phyloP scores from a whole-genome alignment of 345 rosid genomes.

The Eucalyptus globulus region DNA sequence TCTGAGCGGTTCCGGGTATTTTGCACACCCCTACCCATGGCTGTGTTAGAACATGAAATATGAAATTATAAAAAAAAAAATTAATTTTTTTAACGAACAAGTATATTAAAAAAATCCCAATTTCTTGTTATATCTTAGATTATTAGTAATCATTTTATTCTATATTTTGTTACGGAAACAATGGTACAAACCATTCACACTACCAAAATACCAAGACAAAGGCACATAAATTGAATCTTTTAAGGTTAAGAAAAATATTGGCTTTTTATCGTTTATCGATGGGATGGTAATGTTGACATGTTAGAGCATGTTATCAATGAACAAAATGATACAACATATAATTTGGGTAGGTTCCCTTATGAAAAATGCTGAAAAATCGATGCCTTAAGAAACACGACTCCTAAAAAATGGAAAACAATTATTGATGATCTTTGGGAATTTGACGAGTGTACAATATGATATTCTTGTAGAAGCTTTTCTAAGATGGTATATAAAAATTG shows the following conservation, averaged over 20 bases:
- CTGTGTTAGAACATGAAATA: no score
- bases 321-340: no score
- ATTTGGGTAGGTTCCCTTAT: neutral
- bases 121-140: no score
- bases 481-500: neutral
- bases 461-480: neutral
- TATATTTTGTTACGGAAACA: fast-evolving
- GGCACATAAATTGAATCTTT: neutral
- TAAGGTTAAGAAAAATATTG: neutral
- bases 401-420: neutral
- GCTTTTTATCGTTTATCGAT: no score
- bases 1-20: no score
- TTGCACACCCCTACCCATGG: no score
- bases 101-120: neutral
- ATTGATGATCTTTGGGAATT: neutral
- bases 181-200: neutral
- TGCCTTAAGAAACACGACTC: neutral
- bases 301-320: neutral
- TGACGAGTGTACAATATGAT: no score
- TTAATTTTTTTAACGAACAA: no score
- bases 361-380: neutral
- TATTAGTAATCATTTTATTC: neutral
- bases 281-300: neutral
- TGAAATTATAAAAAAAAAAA: no score
- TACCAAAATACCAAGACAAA: neutral